Conservation (phyloP, 768 basidiomycete genomes). For the Rhodotorula toruloides region DNA sequence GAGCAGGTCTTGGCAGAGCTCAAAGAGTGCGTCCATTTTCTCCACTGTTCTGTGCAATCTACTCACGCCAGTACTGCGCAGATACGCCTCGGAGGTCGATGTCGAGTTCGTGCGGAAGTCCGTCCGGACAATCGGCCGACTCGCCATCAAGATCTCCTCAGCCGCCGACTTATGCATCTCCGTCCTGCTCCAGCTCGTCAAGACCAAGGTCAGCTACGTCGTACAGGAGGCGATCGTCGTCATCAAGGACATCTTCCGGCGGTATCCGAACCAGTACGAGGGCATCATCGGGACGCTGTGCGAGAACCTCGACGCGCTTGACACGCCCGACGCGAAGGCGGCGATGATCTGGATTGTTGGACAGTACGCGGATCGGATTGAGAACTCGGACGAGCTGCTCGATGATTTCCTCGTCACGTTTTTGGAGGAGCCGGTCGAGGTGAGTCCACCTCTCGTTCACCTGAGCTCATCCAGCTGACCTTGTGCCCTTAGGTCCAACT, state of each 20-base stretch:
- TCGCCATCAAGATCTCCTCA: slow-evolving; percentile 92
- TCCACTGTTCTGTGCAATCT: too few relatives aligned
- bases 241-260: slow-evolving; percentile 93
- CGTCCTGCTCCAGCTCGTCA: slow-evolving; percentile 75
- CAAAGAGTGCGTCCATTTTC: slow-evolving; percentile 64
- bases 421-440: slow-evolving; percentile 89
- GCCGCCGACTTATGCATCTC: slow-evolving; percentile 87
- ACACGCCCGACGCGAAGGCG: slow-evolving; percentile 94
- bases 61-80: slow-evolving; percentile 43
- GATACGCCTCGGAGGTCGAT: slow-evolving; percentile 97
- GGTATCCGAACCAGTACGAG: slow-evolving; percentile 95
- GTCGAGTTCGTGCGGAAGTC: slow-evolving; percentile 97
- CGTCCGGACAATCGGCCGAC: slow-evolving; percentile 89
- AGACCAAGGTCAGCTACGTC: slow-evolving; percentile 90
- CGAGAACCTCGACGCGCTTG: slow-evolving; percentile 80
- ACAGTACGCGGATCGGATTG: slow-evolving; percentile 89
- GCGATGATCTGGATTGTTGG: slow-evolving; percentile 98
- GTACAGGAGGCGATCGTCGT: slow-evolving; percentile 97
- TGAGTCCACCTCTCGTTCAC: slow-evolving; percentile 42
- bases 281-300: slow-evolving; percentile 90
- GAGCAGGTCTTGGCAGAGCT: slow-evolving; percentile 87
- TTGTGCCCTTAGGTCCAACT: slow-evolving; percentile 70
- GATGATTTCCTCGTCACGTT: slow-evolving; percentile 86
- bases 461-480: not conserved
- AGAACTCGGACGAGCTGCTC: slow-evolving; percentile 89